Evolutionary conservation across 2,329 filamentous ascomycete genomes (phyloP).

Genomic region (Hypoxylon sp.): DNA sequence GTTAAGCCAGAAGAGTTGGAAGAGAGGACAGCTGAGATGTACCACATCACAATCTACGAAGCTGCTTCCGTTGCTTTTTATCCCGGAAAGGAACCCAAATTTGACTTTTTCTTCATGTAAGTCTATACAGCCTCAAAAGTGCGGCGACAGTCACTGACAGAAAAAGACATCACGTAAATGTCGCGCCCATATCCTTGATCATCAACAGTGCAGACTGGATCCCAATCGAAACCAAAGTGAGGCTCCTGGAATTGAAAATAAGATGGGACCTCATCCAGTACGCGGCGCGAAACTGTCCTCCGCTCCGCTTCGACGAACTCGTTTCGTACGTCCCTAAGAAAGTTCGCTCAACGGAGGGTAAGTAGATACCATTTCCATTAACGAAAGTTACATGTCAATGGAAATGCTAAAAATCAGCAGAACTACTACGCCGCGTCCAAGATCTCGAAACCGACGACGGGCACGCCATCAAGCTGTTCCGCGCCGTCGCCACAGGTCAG

Average conservation of each 20-base stretch:
- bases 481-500: constrained; percentile 77
- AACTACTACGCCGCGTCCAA: constrained; percentile 65
- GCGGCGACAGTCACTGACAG: not conserved
- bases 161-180: constrained; percentile 82
- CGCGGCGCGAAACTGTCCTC: constrained; percentile 74
- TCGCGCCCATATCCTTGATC: constrained; percentile 78
- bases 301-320: constrained; percentile 72
- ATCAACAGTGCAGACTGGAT: constrained; percentile 76
- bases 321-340: constrained; percentile 68
- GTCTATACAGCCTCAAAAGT: constrained; percentile 41
- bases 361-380: constrained; percentile 22
- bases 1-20: constrained; percentile 71
- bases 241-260: constrained; percentile 86
- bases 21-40: constrained; percentile 73
- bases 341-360: constrained; percentile 59
- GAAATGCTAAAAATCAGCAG: constrained; percentile 44
- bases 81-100: constrained; percentile 75
- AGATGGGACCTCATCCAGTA: constrained; percentile 82
- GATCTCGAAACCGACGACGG: constrained; percentile 77
- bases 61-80: constrained; percentile 71
- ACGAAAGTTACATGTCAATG: not conserved
- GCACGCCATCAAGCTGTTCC: constrained; percentile 81
- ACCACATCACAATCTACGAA: constrained; percentile 71
- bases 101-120: constrained; percentile 83
- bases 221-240: constrained; percentile 70